Evolutionary conservation across 495 filamentous ascomycete species (phyloP).

Genomic region (Aspergillus steynii): DNA sequence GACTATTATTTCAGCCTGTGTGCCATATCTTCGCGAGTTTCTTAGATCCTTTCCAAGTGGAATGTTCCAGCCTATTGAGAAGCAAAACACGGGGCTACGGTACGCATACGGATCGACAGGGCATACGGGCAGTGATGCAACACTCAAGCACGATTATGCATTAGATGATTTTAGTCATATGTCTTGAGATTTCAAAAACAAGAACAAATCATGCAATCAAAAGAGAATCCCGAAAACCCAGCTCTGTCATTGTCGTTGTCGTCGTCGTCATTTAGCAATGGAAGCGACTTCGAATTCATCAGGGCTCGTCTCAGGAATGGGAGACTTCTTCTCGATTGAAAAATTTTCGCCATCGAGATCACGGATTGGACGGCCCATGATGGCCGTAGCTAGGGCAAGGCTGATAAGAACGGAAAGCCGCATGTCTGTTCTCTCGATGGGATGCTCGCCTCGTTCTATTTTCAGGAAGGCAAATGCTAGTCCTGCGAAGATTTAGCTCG

Average conservation of each 20-base stretch:
- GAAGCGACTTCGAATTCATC: not conserved
- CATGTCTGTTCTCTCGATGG: not conserved
- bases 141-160: not conserved
- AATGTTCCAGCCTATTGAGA: not conserved
- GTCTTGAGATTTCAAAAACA: not conserved
- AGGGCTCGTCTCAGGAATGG: not conserved
- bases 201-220: not conserved
- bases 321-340: not conserved
- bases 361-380: not conserved
- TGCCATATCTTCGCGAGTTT: slow-evolving; percentile 10
- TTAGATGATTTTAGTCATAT: not conserved
- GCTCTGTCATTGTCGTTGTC: not conserved
- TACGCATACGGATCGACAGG: slow-evolving; percentile 1
- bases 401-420: not conserved
- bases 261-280: not conserved
- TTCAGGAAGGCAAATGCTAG: not conserved
- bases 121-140: slow-evolving; percentile 1
- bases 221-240: not conserved
- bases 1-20: slow-evolving; percentile 5
- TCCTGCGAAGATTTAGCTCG: not conserved
- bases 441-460: not conserved
- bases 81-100: not conserved
- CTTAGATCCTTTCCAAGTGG: slow-evolving; percentile 8
- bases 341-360: not conserved
- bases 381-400: not conserved